phyloP scores from a whole-genome alignment of 208 protist genomes.

The Trypanosoma vivax region DNA sequence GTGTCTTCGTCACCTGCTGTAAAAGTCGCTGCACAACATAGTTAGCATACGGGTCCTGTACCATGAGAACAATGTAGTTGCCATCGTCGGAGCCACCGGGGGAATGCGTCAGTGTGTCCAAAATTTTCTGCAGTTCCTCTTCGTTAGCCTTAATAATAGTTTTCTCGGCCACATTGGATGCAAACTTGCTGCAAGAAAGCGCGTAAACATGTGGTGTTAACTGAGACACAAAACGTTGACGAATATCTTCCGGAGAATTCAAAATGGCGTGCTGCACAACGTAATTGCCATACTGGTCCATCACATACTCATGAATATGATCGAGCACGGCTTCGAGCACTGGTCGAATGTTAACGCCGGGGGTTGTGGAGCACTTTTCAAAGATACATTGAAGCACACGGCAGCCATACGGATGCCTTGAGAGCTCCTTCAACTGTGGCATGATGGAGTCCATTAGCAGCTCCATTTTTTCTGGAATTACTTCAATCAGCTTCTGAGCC shows the following conservation, averaged over 20 bases:
- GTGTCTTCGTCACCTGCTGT: constrained; percentile 45
- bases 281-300: constrained; percentile 98
- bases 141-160: constrained; percentile 75
- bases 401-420: constrained; percentile 97
- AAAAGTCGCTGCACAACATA: constrained; percentile 97
- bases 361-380: constrained; percentile 45
- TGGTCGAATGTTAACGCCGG: constrained; percentile 42
- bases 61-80: constrained; percentile 88
- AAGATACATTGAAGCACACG: constrained; percentile 97
- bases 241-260: constrained; percentile 78
- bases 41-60: constrained; percentile 96
- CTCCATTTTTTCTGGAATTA: constrained; percentile 64
- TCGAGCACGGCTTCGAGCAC: constrained; percentile 88
- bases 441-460: constrained; percentile 94
- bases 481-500: constrained; percentile 98
- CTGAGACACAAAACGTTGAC: constrained; percentile 62
- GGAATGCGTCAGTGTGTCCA: constrained; percentile 49
- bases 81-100: constrained; percentile 38
- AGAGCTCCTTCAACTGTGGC: constrained; percentile 77
- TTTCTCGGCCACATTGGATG: constrained; percentile 97
- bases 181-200: constrained; percentile 95
- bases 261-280: constrained; percentile 97
- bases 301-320: constrained; percentile 71
- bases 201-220: constrained; percentile 74
- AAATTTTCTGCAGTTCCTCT: constrained; percentile 75